Evolutionary conservation across 2,329 filamentous ascomycete genomes (phyloP).

Genomic region (Orbilia blumenaviensis): DNA sequence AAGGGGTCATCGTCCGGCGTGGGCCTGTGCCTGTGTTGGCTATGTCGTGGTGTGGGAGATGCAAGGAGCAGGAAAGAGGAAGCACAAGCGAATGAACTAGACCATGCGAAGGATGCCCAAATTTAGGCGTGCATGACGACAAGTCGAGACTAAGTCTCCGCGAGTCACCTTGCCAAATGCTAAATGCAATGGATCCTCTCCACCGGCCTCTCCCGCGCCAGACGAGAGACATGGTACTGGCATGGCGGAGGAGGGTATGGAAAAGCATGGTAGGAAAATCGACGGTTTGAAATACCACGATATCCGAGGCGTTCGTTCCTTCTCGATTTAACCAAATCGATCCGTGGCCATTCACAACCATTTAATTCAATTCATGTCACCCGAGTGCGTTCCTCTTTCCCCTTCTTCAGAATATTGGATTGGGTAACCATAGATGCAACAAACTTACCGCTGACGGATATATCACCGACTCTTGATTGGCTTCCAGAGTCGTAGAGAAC

Average conservation of each 20-base stretch:
- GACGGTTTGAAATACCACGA: conserved; percentile 16
- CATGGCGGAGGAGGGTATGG: conserved; percentile 31
- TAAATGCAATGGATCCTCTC: conserved; percentile 29
- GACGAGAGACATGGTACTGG: conserved; percentile 48
- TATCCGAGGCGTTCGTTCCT: conserved; percentile 23
- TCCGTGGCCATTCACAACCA: too few relatives aligned
- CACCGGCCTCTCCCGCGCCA: conserved; percentile 48
- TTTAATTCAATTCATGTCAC: conserved; percentile 16
- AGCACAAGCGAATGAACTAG: conserved; percentile 45
- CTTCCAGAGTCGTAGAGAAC: conserved; percentile 45
- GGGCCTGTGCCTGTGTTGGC: conserved; percentile 24
- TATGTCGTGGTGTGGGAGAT: conserved; percentile 27
- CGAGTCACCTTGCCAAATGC: conserved; percentile 25
- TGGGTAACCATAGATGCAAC: conserved; percentile 40
- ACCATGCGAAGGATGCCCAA: conserved; percentile 45
- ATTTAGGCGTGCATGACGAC: conserved; percentile 53
- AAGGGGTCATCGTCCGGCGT: conserved; percentile 31
- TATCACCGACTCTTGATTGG: conserved; percentile 54
- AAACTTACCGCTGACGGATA: conserved; percentile 52
- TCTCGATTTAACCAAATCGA: conserved; percentile 11
- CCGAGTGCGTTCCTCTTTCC: neutral
- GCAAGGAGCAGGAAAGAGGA: conserved; percentile 48
- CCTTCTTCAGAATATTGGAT: conserved; percentile 8
- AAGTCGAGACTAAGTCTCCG: conserved; percentile 40
- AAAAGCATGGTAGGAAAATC: conserved; percentile 3